phyloP scores from a whole-genome alignment of 768 basidiomycete genomes.

The Kwoniella dendrophila region DNA sequence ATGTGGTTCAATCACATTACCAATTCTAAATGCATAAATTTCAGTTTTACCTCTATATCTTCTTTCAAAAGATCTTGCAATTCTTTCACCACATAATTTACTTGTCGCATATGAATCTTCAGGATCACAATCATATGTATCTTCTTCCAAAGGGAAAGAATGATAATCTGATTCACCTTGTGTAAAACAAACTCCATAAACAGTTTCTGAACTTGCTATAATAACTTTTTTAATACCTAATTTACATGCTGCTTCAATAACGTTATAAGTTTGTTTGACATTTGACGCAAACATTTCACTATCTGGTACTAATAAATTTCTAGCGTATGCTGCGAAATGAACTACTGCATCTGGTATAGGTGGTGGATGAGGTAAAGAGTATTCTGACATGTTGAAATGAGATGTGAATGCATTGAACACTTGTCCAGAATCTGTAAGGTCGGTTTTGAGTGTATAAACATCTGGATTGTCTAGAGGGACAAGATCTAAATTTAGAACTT shows the following conservation, averaged over 20 bases:
- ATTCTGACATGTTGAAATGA: slow-evolving; percentile 47
- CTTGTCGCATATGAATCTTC: slow-evolving; percentile 47
- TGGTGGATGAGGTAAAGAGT: slow-evolving; percentile 32
- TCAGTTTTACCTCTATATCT: slow-evolving; percentile 36
- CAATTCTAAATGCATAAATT: slow-evolving; percentile 50
- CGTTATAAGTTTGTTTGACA: slow-evolving; percentile 48
- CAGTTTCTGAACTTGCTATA: slow-evolving; percentile 49
- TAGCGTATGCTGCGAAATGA: slow-evolving; percentile 52
- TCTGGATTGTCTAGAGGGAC: slow-evolving; percentile 41
- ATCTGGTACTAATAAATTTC: slow-evolving; percentile 52
- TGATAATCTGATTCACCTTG: slow-evolving; percentile 51
- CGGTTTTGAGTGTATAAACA: slow-evolving; percentile 52
- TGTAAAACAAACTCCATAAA: slow-evolving; percentile 53
- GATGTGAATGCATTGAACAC: slow-evolving; percentile 53
- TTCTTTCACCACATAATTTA: slow-evolving; percentile 51
- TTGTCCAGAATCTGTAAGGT: slow-evolving; percentile 51
- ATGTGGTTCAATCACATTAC: slow-evolving; percentile 52
- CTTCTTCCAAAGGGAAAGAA: slow-evolving; percentile 50
- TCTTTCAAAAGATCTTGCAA: slow-evolving; percentile 45
- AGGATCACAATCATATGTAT: slow-evolving; percentile 34
- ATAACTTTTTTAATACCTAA: slow-evolving; percentile 52
- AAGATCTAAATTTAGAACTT: slow-evolving; percentile 54
- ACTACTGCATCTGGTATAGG: slow-evolving; percentile 43
- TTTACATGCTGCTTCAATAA: slow-evolving; percentile 53
- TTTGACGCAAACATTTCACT: slow-evolving; percentile 48